These are phyloP conservation scores for Jimgerdemannia flammicorona DNA, from an alignment of 192 early-diverging fungal genomes.

Conservation along the genomic window DNA sequence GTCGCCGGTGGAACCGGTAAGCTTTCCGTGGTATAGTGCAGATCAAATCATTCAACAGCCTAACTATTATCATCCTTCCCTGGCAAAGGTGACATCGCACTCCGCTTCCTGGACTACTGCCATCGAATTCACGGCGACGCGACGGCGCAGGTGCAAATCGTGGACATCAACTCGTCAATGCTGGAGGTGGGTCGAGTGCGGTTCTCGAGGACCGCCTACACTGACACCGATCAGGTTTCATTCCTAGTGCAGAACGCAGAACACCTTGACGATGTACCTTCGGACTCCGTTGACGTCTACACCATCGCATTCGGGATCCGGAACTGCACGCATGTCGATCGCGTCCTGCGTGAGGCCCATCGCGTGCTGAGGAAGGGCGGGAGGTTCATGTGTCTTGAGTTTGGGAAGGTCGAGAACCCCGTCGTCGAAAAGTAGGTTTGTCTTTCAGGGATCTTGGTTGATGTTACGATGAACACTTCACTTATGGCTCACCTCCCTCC, in stretches of 20 bases:
- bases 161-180: conserved; percentile 98
- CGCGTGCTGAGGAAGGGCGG: conserved; percentile 95
- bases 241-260: conserved; percentile 92
- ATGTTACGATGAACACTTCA: too few relatives aligned
- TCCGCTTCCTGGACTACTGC: conserved; percentile 89
- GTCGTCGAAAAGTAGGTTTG: conserved; percentile 64
- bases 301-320: conserved; percentile 98
- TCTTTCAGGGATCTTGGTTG: too few relatives aligned
- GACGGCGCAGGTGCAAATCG: conserved; percentile 72
- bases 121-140: conserved; percentile 60
- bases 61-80: neutral
- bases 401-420: conserved; percentile 86
- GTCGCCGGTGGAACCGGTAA: conserved; percentile 96
- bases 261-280: conserved; percentile 65
- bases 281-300: conserved; percentile 85
- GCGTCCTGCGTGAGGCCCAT: conserved; percentile 85
- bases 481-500: too few relatives aligned
- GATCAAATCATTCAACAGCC: neutral
- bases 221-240: conserved; percentile 51
- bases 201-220: conserved; percentile 52
- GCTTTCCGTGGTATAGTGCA: neutral
- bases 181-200: conserved; percentile 82
- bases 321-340: conserved; percentile 93
- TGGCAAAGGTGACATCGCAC: conserved; percentile 82
- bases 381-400: conserved; percentile 95